Evolutionary conservation across 1,284 basidiomycete species (phyloP), one percentile per base, ranked within the genome.

Genomic region (Ceratobasidium sp.): DNA sequence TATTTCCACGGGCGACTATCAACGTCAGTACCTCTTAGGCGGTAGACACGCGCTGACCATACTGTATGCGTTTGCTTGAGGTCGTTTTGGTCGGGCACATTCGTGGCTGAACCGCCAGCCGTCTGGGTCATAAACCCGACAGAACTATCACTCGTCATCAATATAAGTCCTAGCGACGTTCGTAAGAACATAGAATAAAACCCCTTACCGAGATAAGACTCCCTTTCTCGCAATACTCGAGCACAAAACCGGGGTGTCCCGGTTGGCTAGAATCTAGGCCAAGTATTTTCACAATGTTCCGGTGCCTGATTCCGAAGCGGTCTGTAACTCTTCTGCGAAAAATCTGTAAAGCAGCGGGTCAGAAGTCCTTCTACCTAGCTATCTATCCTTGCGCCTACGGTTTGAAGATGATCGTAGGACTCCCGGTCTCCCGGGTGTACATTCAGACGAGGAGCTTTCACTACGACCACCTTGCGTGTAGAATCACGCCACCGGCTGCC

Each of bases 231-330:
- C 66, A 68, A 53, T 68, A 53, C 26, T 68, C 66, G 18, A 68
- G 44, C 15, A 68, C 66, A 26, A 75, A 33, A 4, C 72, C 72
- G 7, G 58, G 42, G 26, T 75, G 72, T 23, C n/a, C 28, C 39
- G 60, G 49, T 39, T 49, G 46, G 3, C n/a, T 51, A 10, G 72
- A 64, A 55, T 61, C 44, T 7, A 75, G 40, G 3, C 72, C 72
- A n/a, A 75, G 42, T 33, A 75, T 39, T 10, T 75, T 39, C 6
- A 75, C 60, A 7, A 75, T 64, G 42, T 75, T 75, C 64, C 44
- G 60, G 33, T 75, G 72, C 18, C 26, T 44, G 26, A 75, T 60
- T 6, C 44, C 60, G 28, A 51, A 75, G 5, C 72, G 44, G 28
- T 39, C 33, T 13, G 2, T 3, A 12, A 64, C 44, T 4, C 23